These are phyloP conservation scores for Nicotiana undulata DNA, from an alignment of 257 asterid genomes.

Conservation along the genomic window DNA sequence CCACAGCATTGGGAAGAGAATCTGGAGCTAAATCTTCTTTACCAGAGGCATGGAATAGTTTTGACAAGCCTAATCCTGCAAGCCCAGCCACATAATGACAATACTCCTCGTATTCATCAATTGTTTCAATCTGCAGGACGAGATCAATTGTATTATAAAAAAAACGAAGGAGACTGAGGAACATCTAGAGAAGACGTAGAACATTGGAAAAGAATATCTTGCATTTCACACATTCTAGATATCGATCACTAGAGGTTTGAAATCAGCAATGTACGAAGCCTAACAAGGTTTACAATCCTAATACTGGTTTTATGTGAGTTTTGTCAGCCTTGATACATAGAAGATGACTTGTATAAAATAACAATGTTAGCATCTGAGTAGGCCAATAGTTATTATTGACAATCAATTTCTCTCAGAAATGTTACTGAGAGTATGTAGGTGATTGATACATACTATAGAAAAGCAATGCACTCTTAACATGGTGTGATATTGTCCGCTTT, in stretches of 20 bases:
- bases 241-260: not conserved
- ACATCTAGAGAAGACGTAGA: not conserved
- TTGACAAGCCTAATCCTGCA: slow-evolving; percentile 81
- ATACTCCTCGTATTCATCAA: slow-evolving; percentile 82
- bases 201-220: not conserved
- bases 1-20: slow-evolving; percentile 72
- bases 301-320: too few relatives aligned
- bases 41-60: slow-evolving; percentile 82
- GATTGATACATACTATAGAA: too few relatives aligned
- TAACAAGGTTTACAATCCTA: too few relatives aligned
- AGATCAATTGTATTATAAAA: too few relatives aligned
- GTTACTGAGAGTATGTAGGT: not conserved
- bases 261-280: not conserved
- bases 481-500: too few relatives aligned
- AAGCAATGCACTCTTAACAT: too few relatives aligned
- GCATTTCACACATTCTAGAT: not conserved
- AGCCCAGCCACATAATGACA: slow-evolving; percentile 96
- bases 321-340: not conserved
- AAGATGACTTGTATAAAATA: not conserved
- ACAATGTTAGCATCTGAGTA: too few relatives aligned
- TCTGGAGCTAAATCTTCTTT: slow-evolving; percentile 72
- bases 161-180: too few relatives aligned
- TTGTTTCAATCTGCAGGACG: slow-evolving; percentile 63
- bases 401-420: not conserved
- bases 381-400: too few relatives aligned